Evolutionary conservation across 139 green algal genomes (phyloP), one percentile per base, ranked within the genome.

Genomic region (Nannochloris sp.): DNA sequence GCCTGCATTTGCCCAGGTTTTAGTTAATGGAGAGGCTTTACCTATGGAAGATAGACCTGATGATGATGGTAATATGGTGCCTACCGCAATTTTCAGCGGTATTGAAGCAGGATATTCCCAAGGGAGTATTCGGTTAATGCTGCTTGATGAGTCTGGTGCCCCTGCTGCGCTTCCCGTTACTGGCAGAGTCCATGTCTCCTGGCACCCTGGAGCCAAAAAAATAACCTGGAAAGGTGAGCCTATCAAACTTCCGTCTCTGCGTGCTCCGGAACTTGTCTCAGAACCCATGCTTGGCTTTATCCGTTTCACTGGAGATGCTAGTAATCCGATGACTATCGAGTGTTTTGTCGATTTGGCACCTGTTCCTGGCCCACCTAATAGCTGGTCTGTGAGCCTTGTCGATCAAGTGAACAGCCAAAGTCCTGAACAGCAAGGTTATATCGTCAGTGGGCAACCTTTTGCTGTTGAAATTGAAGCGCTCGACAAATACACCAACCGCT

Each of bases 161-260:
- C 77, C 68, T 0, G 73, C 65, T 3, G 29, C 44, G 8, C 38
- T 32, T 1, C 57, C 70, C 9, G 58, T 74, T 19, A 1, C 51
- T 15, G 80, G 78, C 55, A 72, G 71, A 47, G 35, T 89, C 35
- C 73, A 78, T 29, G 61, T 80, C 38, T 90, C 83, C 4, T 90
- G 80, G 82, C 36, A n/a, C 37, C 72, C 68, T 30, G 80, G 77
- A 48, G 57, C 14, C 64, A 84, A 84, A 60, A 81, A 75, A 30
- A 51, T 72, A 1, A 53, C 15, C 54, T 90, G 27, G 54, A 57
- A 3, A 34, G 66, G 30, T 33, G 35, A 55, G 24, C 4, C 42
- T 31, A n/a, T 64, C 33, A 64, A 63, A 27, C 70, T 83, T 46
- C 57, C 55, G 27, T 56, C 82, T 6, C 13, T 70, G 4, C 1